A percentile compares a stretch with the other conserved stretches of the same genome.
These are phyloP conservation scores for Yarrowia sp. DNA, from an alignment of 805 yeast genomes.

Conservation along the genomic window DNA sequence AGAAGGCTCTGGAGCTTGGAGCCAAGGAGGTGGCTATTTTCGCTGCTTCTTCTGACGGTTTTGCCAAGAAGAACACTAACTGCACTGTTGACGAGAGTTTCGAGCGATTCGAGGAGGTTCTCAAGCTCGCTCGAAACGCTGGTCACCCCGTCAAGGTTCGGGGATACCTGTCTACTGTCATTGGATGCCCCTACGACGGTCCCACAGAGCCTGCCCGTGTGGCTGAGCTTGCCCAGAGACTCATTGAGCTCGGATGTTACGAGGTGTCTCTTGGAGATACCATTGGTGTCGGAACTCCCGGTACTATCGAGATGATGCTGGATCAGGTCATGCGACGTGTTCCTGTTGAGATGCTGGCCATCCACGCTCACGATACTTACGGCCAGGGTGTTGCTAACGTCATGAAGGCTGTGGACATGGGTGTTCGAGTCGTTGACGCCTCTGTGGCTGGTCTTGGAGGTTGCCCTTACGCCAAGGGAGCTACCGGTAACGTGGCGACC, in stretches of 20 bases:
- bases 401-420: constrained; percentile 47
- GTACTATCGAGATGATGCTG: constrained; percentile 45
- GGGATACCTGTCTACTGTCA: constrained; percentile 49
- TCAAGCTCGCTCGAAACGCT: constrained; percentile 43
- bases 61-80: constrained; percentile 48
- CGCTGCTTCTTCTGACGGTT: constrained; percentile 49
- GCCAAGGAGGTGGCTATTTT: constrained; percentile 47
- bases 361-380: constrained; percentile 50
- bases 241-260: constrained; percentile 49
- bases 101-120: constrained; percentile 44
- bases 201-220: constrained; percentile 47
- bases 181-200: constrained; percentile 50
- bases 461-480: constrained; percentile 51
- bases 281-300: constrained; percentile 49
- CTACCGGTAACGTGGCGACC: constrained; percentile 49
- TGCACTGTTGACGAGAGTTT: constrained; percentile 46
- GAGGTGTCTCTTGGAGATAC: constrained; percentile 50
- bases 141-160: constrained; percentile 45
- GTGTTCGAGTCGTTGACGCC: constrained; percentile 47
- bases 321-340: constrained; percentile 43
- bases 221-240: constrained; percentile 45
- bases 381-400: constrained; percentile 51
- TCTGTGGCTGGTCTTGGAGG: constrained; percentile 50
- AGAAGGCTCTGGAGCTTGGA: constrained; percentile 44
- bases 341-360: constrained; percentile 45